phyloP scores from a whole-genome alignment of 2,329 filamentous ascomycete species.

The Fusarium ambrosium region DNA sequence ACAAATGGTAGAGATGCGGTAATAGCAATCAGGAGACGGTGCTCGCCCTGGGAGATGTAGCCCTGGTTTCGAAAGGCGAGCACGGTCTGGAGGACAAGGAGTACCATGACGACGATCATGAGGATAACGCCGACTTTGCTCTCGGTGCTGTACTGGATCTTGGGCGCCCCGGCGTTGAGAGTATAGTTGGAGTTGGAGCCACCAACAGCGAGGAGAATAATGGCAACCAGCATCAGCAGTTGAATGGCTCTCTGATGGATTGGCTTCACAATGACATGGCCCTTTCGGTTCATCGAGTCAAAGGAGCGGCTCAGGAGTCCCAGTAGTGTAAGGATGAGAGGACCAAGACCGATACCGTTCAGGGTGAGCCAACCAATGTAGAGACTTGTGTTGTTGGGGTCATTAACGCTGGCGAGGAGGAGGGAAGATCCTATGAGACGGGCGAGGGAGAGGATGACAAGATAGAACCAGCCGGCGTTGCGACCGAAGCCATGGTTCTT shows the following conservation, averaged over 20 bases:
- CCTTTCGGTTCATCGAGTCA: constrained; percentile 62
- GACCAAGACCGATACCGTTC: constrained; percentile 54
- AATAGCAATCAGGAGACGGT: constrained; percentile 64
- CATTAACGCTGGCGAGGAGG: constrained; percentile 57
- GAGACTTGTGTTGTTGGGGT: constrained; percentile 60
- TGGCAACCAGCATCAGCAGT: constrained; percentile 58
- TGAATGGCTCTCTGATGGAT: constrained; percentile 53
- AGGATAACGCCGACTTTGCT: constrained; percentile 48
- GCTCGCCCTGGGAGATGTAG: constrained; percentile 63
- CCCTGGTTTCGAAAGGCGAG: constrained; percentile 57
- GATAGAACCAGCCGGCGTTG: constrained; percentile 71
- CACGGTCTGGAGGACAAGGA: constrained; percentile 56
- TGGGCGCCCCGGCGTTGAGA: constrained; percentile 37
- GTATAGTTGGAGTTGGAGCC: constrained; percentile 47
- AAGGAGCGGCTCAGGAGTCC: constrained; percentile 53
- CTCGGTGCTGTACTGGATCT: constrained; percentile 46
- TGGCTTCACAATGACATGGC: constrained; percentile 46
- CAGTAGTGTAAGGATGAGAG: constrained; percentile 61
- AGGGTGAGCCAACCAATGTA: constrained; percentile 52
- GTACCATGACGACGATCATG: constrained; percentile 55
- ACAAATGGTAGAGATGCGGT: constrained; percentile 52
- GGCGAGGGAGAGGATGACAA: constrained; percentile 69
- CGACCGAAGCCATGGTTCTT: constrained; percentile 65
- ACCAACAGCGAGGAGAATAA: constrained; percentile 52
- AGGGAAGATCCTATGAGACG: constrained; percentile 70